phyloP scores from a whole-genome alignment of 305 asterid species.

The Coffea humblotiana region DNA sequence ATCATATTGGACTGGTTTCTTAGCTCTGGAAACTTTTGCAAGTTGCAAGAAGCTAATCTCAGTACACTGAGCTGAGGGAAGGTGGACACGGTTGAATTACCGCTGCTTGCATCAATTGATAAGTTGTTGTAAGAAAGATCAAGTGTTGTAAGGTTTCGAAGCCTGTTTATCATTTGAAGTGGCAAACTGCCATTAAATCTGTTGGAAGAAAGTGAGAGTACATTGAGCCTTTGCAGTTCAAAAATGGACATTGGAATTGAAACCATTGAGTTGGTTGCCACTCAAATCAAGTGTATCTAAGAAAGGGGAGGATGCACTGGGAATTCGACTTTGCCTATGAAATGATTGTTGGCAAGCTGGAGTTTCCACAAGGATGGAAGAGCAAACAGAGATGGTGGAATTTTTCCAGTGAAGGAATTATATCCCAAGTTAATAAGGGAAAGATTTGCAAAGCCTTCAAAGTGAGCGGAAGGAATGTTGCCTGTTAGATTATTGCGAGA shows the following conservation, averaged over 20 bases:
- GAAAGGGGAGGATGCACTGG: not conserved
- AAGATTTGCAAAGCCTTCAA: conserved; percentile 17
- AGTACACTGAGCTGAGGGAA: conserved; percentile 1
- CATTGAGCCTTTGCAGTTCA: not conserved
- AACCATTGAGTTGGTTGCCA: conserved; percentile 24
- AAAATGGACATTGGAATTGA: conserved; percentile 31
- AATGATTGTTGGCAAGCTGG: conserved; percentile 8
- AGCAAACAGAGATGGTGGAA: conserved; percentile 14
- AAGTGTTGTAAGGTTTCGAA: conserved; percentile 6
- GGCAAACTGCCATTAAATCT: conserved; percentile 33
- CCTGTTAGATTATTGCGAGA: conserved; percentile 13
- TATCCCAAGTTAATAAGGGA: not conserved
- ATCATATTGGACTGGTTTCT: conserved; percentile 1
- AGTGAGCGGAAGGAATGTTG: conserved; percentile 1
- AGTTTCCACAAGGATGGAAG: conserved; percentile 15
- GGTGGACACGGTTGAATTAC: not conserved
- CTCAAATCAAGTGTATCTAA: conserved; percentile 20
- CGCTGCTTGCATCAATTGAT: conserved; percentile 14
- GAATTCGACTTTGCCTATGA: conserved; percentile 21
- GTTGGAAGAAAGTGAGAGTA: conserved; percentile 24
- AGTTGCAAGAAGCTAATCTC: conserved; percentile 28
- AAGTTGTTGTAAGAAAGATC: conserved; percentile 25
- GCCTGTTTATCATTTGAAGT: not conserved
- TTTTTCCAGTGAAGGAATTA: conserved; percentile 17
- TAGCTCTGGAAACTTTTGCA: conserved; percentile 21